These are phyloP conservation scores for Domatiomyces globalis DNA, from an alignment of 2,329 filamentous ascomycete species.

Conservation along the genomic window DNA sequence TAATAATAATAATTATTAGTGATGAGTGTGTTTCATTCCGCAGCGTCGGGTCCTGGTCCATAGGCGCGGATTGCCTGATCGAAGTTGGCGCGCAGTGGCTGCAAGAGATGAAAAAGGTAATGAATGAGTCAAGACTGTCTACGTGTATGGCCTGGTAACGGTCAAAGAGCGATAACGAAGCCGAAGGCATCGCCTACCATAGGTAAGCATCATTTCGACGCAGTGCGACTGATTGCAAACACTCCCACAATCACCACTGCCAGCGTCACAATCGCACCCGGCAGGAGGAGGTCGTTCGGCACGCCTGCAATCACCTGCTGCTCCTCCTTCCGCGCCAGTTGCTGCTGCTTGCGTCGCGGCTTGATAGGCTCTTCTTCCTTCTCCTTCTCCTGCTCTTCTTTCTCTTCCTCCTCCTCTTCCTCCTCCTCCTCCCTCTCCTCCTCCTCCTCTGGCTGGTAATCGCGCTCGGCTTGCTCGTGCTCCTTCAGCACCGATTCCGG, in stretches of 20 bases:
- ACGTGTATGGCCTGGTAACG: background rate
- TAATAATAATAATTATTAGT: no score
- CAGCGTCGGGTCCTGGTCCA: no score
- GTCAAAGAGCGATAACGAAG: background rate
- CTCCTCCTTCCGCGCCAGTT: slow-evolving; percentile 39
- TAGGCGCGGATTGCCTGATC: no score
- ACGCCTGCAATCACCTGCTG: slow-evolving; percentile 81
- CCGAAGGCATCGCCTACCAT: background rate
- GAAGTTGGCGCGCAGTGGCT: no score
- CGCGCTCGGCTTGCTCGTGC: slow-evolving; percentile 23
- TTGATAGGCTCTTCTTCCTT: slow-evolving; percentile 18
- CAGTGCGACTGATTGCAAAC: slow-evolving; percentile 62
- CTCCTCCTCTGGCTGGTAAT: slow-evolving; percentile 26
- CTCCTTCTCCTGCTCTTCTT: slow-evolving; percentile 24
- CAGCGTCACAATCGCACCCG: slow-evolving; percentile 87
- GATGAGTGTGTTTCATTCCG: no score
- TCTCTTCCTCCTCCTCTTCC: slow-evolving; percentile 24
- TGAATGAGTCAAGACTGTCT: background rate
- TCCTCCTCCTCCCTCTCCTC: slow-evolving; percentile 25
- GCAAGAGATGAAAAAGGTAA: no score
- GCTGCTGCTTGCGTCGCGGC: slow-evolving; percentile 32
- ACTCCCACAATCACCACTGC: slow-evolving; percentile 89
- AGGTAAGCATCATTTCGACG: slow-evolving; percentile 8
- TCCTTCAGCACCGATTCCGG: slow-evolving; percentile 35
- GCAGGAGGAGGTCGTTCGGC: slow-evolving; percentile 83